Evolutionary conservation across 2,329 filamentous ascomycete genomes (phyloP), one percentile per base, ranked within the genome.

Genomic region (Fusarium sp.): DNA sequence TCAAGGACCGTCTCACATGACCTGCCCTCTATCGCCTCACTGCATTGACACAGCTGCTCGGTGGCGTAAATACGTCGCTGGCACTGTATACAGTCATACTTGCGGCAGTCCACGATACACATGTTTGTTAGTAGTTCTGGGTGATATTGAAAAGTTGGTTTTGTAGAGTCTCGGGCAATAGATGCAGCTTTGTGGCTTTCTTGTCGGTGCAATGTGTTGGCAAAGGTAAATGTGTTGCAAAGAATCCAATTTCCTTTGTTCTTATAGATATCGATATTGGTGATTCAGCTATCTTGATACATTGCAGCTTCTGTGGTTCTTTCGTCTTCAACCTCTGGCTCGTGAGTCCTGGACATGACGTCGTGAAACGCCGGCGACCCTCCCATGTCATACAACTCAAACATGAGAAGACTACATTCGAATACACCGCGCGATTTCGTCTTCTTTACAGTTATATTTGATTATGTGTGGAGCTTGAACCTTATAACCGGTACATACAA

Each of bases 61-160:
- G 48, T 48, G 20, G 48, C 47, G 14, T 37, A 17, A 25, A 68
- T 47, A 51, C 51, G 56, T 43, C 61, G 48, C 20, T 69, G 65
- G 19, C 65, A 69, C 35, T 55, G 46, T 27, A 48, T 52, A 32
- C 65, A 68, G 52, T 68, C 65, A 47, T 57, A 69, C 30, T 58
- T 69, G 14, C 43, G 64, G n/a, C 37, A 54, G 13, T 47, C 47
- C 4, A 43, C 22, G 27, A 48, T 23, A 27, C 65, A 69, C 65
- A 69, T 68, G n/a, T 19, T 33, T 22, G 14, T 37, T 25, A 17
- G 20, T 33, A 33, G 8, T 11, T 37, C 15, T 9, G 4, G 13
- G 15, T 44, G 15, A 19, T 43, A 4, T 39, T 19, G 10, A 20
- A 17, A 22, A 41, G 25, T 20, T 32, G 19, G 15, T 39, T 22